phyloP scores from a whole-genome alignment of 176 grass and related monocot species.

The Carex pumila region DNA sequence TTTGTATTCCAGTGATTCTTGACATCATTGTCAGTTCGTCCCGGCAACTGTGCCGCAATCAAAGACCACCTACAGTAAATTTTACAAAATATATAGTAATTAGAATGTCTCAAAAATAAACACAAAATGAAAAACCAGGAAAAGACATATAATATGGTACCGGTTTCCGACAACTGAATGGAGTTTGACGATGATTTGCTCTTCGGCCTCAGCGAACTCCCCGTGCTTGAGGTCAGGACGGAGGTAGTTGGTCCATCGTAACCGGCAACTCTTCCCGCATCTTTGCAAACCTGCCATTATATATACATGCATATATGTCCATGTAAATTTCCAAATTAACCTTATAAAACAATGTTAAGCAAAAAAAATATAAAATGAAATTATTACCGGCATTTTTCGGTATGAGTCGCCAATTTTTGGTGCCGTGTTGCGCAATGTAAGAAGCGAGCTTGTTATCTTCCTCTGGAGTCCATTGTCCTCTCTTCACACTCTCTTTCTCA shows the following conservation, averaged over 20 bases:
- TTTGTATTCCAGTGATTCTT: constrained; percentile 99
- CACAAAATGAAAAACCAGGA: not conserved
- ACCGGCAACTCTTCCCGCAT: constrained; percentile 93
- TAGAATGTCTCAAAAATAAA: not conserved
- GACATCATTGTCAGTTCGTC: constrained; percentile 95
- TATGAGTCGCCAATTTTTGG: constrained; percentile 92
- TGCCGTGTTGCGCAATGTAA: constrained; percentile 81
- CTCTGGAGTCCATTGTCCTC: constrained; percentile 96
- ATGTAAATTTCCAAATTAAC: not conserved
- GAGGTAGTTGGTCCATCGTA: constrained; percentile 97
- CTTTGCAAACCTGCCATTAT: constrained; percentile 55
- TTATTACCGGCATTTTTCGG: constrained; percentile 94
- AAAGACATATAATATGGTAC: not conserved
- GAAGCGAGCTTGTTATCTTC: constrained; percentile 97
- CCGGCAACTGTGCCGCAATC: constrained; percentile 80
- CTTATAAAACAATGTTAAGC: not conserved
- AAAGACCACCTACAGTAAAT: constrained; percentile 60
- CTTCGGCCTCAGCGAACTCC: constrained; percentile 87
- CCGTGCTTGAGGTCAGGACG: constrained; percentile 87
- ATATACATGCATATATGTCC: not conserved
- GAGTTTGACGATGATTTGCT: constrained; percentile 88
- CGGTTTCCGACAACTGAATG: constrained; percentile 93
- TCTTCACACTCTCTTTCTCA: constrained; percentile 94
- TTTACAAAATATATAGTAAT: not conserved
- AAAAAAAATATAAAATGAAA: not conserved